Conservation (phyloP, 345 rosid species). For the Turnera subulata region DNA sequence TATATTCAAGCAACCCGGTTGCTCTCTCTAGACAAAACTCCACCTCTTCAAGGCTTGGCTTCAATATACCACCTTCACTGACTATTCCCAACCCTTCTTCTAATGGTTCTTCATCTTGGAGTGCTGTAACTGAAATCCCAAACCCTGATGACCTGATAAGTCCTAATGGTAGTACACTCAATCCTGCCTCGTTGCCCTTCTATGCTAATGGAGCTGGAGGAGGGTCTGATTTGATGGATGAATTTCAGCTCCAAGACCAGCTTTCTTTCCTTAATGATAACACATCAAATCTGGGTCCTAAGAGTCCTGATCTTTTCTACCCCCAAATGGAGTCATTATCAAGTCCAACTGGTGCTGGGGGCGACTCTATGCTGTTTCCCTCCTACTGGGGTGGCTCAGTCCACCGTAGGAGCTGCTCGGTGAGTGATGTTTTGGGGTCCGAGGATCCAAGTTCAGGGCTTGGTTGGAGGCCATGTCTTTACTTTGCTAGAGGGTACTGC, state of each 20-base stretch:
- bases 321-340: conserved; percentile 34
- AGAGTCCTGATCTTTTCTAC: conserved; percentile 45
- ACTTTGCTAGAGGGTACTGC: conserved; percentile 87
- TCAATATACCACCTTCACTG: conserved; percentile 38
- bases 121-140: conserved; percentile 38
- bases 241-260: conserved; percentile 61
- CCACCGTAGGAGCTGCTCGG: conserved; percentile 74
- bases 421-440: conserved; percentile 59
- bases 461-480: conserved; percentile 88
- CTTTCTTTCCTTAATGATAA: conserved; percentile 60
- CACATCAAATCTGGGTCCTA: conserved; percentile 30
- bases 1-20: conserved; percentile 29
- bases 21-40: conserved; percentile 39
- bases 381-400: conserved; percentile 48
- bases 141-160: conserved; percentile 51
- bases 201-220: conserved; percentile 43
- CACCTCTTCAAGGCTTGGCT: conserved; percentile 28
- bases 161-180: conserved; percentile 39
- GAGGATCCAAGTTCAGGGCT: conserved; percentile 61
- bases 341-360: conserved; percentile 24
- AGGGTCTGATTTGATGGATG: conserved; percentile 48
- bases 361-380: conserved; percentile 34
- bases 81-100: conserved; percentile 37
- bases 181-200: conserved; percentile 65
- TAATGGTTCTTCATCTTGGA: conserved; percentile 33